Evolutionary conservation across 306 rosid species (phyloP), one percentile per base, ranked within the genome.

Genomic region (Sindora glabra): DNA sequence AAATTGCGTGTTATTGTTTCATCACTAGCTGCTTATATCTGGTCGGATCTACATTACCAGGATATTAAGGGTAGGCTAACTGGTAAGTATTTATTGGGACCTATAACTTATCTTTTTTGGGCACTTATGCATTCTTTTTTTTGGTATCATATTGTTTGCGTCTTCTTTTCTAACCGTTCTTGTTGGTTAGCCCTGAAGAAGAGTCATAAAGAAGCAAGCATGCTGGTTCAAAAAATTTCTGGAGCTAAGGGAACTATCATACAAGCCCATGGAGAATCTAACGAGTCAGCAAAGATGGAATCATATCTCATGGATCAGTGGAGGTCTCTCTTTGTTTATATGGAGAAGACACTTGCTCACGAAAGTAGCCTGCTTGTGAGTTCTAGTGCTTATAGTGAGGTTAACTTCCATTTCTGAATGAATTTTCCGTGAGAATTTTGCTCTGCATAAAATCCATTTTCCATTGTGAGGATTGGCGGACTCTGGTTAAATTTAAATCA

Each of bases 41-140:
- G 87, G 96, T 67, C 94, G 59, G 99, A 92, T 64, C 90, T 89
- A 30, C 86, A 86, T 76, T 92, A 86, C 79, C 96, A 89, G 69
- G 99, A 92, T 62, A 79, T 82, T 54, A 89, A 82, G 80, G 96
- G 94, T 48, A 86, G 94, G 56, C 68, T 88, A 37, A 36, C 76
- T n/a, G 94, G 96, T 86, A 71, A 76, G 79, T 61, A 27, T 37
- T 17, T 26, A 16, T n/a, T 24, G 26, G 34, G 22, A 45, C 21
- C 27, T 65, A 12, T 62, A n/a, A 38, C 6, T 19, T 29, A 4
- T 4, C 34, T 8, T 10, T 21, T 49, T 42, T 13, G 21, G 16
- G n/a, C 19, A 10, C n/a, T 47, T 48, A n/a, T 45, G 16, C 59
- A 15, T 3, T 65, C 11, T 23, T 29, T n/a, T 56, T 56, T 38